phyloP scores from a whole-genome alignment of 495 filamentous ascomycete species.

The Tuber magnatum region DNA sequence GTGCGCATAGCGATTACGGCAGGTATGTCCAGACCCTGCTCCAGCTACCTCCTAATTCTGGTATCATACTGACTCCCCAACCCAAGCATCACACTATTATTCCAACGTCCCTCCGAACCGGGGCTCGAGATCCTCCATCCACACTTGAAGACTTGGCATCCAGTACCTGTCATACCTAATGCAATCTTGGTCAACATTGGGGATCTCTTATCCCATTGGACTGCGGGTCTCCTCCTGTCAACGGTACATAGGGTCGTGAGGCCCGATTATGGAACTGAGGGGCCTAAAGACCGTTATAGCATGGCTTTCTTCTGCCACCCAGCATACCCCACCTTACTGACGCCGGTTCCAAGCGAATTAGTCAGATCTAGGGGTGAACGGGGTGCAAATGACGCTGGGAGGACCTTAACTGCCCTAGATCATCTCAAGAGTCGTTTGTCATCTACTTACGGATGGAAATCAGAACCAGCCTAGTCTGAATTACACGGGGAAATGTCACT shows the following conservation, averaged over 20 bases:
- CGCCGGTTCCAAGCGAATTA: constrained; percentile 63
- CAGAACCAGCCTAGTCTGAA: neutral
- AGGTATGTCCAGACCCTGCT: constrained; percentile 35
- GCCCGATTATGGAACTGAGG: constrained; percentile 48
- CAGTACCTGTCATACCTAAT: constrained; percentile 56
- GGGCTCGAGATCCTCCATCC: constrained; percentile 76
- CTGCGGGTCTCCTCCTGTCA: constrained; percentile 69
- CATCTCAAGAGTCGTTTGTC: constrained; percentile 69
- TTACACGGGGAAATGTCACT: neutral
- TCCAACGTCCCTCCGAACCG: constrained; percentile 72
- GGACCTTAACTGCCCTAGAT: constrained; percentile 69
- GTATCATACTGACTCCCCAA: constrained; percentile 1
- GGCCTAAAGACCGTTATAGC: constrained; percentile 61
- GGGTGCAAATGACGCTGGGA: constrained; percentile 45
- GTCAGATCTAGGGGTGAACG: constrained; percentile 45
- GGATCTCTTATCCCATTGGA: constrained; percentile 87
- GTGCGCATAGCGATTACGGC: constrained; percentile 64
- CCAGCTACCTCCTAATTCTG: neutral
- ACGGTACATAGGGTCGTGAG: constrained; percentile 89
- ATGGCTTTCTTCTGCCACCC: constrained; percentile 94
- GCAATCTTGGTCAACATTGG: constrained; percentile 89
- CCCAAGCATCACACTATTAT: constrained; percentile 56
- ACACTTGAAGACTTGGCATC: constrained; percentile 49
- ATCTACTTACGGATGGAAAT: constrained; percentile 58
- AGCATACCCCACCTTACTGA: constrained; percentile 59